phyloP scores from a whole-genome alignment of 192 early-diverging fungal genomes.

The Jimgerdemannia lactiflua region DNA sequence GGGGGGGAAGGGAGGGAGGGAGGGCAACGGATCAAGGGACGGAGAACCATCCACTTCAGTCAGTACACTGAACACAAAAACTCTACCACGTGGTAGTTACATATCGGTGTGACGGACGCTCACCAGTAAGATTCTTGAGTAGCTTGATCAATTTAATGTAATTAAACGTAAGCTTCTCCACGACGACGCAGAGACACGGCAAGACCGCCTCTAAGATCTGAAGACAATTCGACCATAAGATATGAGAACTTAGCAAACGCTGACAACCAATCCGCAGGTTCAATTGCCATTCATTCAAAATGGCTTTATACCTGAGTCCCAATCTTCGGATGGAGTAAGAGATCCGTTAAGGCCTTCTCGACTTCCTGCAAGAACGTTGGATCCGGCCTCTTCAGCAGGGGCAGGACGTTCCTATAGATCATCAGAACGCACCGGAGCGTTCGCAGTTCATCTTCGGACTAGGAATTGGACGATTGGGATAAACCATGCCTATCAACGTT shows the following conservation, averaged over 20 bases:
- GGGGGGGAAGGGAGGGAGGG: no score
- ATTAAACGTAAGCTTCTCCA: slow-evolving; percentile 56
- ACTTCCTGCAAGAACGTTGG: slow-evolving; percentile 48
- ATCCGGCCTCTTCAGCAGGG: slow-evolving; percentile 45
- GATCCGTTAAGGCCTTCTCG: slow-evolving; percentile 56
- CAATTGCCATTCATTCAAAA: not conserved
- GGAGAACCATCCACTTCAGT: no score
- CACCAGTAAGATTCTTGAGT: slow-evolving; percentile 39
- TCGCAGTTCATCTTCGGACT: slow-evolving; percentile 42
- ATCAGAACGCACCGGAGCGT: slow-evolving; percentile 46
- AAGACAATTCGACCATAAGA: not conserved
- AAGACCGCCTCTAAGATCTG: slow-evolving; percentile 64
- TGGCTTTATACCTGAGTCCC: slow-evolving; percentile 14
- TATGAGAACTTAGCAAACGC: no score
- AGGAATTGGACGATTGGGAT: slow-evolving; percentile 12
- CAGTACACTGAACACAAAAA: no score
- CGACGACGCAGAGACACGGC: slow-evolving; percentile 70
- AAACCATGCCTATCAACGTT: not conserved
- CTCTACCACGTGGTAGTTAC: not conserved
- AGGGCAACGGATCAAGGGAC: no score
- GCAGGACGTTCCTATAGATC: slow-evolving; percentile 55
- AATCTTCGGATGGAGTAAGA: slow-evolving; percentile 48
- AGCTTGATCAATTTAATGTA: slow-evolving; percentile 43
- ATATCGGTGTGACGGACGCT: not conserved
- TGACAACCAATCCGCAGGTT: no score